Evolutionary conservation across 371 early-diverging fungal genomes (phyloP).

Genomic region (Rhizopus stolonifer): DNA sequence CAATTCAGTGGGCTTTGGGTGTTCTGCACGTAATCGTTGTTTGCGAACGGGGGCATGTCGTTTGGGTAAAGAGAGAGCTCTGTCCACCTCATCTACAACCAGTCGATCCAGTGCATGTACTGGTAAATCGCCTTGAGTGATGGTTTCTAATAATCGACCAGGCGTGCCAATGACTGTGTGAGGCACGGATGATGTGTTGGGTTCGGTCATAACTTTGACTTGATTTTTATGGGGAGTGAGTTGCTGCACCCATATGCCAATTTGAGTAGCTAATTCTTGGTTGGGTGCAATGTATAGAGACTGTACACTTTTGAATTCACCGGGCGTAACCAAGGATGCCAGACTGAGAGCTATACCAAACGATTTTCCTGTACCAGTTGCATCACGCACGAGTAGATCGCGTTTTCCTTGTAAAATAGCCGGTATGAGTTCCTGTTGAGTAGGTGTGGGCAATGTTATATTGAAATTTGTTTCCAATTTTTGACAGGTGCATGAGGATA

Average conservation of each 20-base stretch:
- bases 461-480: constrained; percentile 47
- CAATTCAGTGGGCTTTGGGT: constrained; percentile 68
- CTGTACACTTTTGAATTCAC: constrained; percentile 24
- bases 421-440: constrained; percentile 61
- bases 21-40: constrained; percentile 45
- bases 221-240: constrained; percentile 16
- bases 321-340: constrained; percentile 10
- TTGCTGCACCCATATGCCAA: constrained; percentile 50
- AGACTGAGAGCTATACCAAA: constrained; percentile 66
- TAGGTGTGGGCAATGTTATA: constrained; percentile 48
- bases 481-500: constrained; percentile 41
- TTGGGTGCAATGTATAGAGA: constrained; percentile 82
- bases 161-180: constrained; percentile 69
- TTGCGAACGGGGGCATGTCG: constrained; percentile 58
- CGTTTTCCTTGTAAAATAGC: constrained; percentile 45
- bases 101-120: constrained; percentile 53
- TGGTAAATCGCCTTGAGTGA: constrained; percentile 43
- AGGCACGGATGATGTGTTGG: constrained; percentile 11
- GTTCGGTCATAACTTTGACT: constrained; percentile 10
- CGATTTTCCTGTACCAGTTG: constrained; percentile 82
- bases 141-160: constrained; percentile 49
- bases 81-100: constrained; percentile 79
- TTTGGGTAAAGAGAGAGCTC: constrained; percentile 60
- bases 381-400: constrained; percentile 69
- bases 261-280: constrained; percentile 86